Percentiles rank a stretch among this genome's conserved stretches.
These are phyloP conservation scores for Santalum album DNA, from an alignment of 164 flowering plant genomes.

Conservation along the genomic window DNA sequence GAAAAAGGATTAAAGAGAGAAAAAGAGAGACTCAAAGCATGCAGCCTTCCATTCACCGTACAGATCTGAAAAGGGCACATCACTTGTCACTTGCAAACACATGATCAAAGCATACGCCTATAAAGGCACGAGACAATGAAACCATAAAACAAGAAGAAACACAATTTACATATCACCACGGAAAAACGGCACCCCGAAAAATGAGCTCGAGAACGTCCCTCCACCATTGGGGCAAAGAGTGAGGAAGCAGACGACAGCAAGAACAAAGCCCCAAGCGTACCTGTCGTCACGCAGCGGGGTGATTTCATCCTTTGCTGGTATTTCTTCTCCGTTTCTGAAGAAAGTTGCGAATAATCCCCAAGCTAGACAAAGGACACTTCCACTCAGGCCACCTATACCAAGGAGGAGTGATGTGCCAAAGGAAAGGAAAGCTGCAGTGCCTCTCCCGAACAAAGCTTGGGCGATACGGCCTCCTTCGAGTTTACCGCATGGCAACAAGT, in stretches of 20 bases:
- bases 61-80: no score
- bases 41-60: no score
- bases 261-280: constrained; percentile 72
- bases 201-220: constrained; percentile 85
- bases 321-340: constrained; percentile 91
- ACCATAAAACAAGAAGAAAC: no score
- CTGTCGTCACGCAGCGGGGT: constrained; percentile 79
- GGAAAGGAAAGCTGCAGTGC: constrained; percentile 55
- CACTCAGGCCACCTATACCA: constrained; percentile 83
- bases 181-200: constrained; percentile 61
- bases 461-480: constrained; percentile 97
- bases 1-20: no score
- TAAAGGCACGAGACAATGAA: no score
- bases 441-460: constrained; percentile 88
- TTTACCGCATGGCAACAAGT: constrained; percentile 83
- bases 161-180: constrained; percentile 53
- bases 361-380: constrained; percentile 86
- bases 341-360: constrained; percentile 95
- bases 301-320: constrained; percentile 87
- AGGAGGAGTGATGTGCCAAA: constrained; percentile 72
- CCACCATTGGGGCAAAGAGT: constrained; percentile 90
- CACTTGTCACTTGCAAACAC: no score
- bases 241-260: constrained; percentile 76
- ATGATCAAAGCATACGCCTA: no score
- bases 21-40: no score